Percentiles rank a stretch among this genome's conserved stretches.
Conservation (phyloP, 352 stramenopile species). For the Phytophthora capsici region DNA sequence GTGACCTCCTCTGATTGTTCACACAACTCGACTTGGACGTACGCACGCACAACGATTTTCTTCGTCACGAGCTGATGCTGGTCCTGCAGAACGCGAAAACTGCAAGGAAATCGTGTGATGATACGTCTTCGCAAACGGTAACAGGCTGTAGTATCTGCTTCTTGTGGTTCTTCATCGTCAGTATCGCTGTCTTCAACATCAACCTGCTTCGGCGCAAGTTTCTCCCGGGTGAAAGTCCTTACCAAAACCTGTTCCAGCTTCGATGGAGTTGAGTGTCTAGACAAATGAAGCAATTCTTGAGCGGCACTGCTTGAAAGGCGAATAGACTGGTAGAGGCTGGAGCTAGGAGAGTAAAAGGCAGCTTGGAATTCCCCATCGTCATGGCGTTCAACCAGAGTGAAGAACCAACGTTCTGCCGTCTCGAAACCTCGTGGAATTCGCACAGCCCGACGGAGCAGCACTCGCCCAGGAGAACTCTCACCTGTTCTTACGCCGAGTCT, state of each 20-base stretch:
- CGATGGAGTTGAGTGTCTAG: conserved; percentile 18
- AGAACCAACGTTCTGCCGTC: conserved; percentile 22
- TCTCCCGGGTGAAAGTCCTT: conserved; percentile 17
- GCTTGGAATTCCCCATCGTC: conserved; percentile 28
- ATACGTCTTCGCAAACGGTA: conserved; percentile 35
- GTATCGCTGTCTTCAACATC: background rate
- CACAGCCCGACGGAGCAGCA: conserved; percentile 41
- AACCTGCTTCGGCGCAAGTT: background rate
- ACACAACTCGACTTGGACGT: conserved; percentile 66
- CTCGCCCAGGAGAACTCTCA: conserved; percentile 29
- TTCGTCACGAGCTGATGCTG: conserved; percentile 50
- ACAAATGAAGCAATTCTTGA: conserved; percentile 25
- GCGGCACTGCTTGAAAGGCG: conserved; percentile 17
- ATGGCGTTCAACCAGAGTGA: conserved; percentile 33
- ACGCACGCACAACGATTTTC: conserved; percentile 45
- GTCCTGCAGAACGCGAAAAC: conserved; percentile 42
- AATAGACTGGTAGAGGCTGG: conserved; percentile 13
- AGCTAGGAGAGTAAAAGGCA: conserved; percentile 29
- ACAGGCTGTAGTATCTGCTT: background rate
- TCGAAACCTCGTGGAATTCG: background rate
- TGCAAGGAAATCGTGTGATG: conserved; percentile 52
- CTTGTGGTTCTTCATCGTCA: background rate
- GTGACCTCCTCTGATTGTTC: conserved; percentile 5
- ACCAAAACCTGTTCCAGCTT: conserved; percentile 22
- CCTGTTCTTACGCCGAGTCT: conserved; percentile 26